Evolutionary conservation across 805 yeast genomes (phyloP).

Genomic region (Candida michaelii): DNA sequence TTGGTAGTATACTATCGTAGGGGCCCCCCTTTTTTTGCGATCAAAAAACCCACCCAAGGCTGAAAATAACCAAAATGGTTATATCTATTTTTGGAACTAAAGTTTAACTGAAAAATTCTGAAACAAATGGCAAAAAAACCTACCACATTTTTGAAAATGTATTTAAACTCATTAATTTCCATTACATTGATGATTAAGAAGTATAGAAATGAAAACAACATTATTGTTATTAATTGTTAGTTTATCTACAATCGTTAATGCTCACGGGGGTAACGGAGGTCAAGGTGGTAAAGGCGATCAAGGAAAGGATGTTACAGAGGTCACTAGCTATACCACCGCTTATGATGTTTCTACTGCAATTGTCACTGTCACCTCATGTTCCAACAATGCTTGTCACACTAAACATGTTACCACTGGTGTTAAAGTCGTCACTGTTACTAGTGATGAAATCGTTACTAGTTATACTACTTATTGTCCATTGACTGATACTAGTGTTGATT

Average conservation of each 20-base stretch:
- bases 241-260: not conserved
- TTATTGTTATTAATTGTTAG: not conserved
- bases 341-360: slow-evolving; percentile 3
- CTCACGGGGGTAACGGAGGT: slow-evolving; percentile 3
- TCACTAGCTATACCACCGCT: not conserved
- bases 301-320: not conserved
- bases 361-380: slow-evolving; percentile 20
- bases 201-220: slow-evolving; percentile 4
- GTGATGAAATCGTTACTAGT: slow-evolving; percentile 15
- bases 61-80: not conserved
- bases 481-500: too few species aligned
- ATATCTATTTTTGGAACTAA: not conserved
- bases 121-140: not conserved
- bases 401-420: slow-evolving; percentile 27
- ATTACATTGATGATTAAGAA: too few species aligned
- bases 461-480: slow-evolving; percentile 28
- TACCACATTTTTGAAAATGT: not conserved
- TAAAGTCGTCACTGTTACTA: slow-evolving; percentile 11
- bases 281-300: not conserved
- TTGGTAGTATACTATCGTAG: too few species aligned
- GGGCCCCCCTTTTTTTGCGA: not conserved
- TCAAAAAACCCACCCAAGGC: not conserved
- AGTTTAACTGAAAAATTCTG: not conserved
- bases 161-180: not conserved
- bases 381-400: slow-evolving; percentile 15